Evolutionary conservation across 495 filamentous ascomycete genomes (phyloP).

Genomic region (Platismatia glauca): DNA sequence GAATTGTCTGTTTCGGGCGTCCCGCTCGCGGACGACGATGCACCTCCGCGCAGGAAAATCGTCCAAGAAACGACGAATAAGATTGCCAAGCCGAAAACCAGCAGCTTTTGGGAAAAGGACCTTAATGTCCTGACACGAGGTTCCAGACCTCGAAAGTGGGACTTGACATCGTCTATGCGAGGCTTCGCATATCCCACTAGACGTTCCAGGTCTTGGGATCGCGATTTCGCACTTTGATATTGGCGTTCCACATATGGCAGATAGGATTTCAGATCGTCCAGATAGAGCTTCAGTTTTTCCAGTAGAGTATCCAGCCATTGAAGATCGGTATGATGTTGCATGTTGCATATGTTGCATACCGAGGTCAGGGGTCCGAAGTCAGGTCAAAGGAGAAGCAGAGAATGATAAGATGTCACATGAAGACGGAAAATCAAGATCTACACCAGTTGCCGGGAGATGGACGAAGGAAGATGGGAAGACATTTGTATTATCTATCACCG

Average conservation of each 20-base stretch:
- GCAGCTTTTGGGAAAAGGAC: not conserved
- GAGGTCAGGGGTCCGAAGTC: not conserved
- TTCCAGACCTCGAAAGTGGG: not conserved
- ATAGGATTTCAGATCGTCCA: not conserved
- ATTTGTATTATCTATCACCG: too few relatives aligned
- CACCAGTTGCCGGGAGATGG: not conserved
- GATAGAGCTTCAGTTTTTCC: not conserved
- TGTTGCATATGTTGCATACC: not conserved
- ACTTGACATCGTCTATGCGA: not conserved
- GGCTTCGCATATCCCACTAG: not conserved
- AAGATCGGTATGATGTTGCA: not conserved
- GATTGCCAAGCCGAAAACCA: conserved; percentile 4
- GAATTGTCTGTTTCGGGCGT: not conserved
- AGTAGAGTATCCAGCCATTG: not conserved
- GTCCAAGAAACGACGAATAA: conserved; percentile 17
- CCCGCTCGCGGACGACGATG: not conserved
- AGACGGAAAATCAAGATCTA: too few relatives aligned
- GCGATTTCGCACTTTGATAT: not conserved
- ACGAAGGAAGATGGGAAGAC: not conserved
- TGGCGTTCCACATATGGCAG: not conserved
- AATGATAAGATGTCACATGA: not conserved
- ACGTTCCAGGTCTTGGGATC: not conserved
- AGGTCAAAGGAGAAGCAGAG: not conserved
- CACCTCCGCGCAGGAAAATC: conserved; percentile 4
- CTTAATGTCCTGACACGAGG: not conserved